Base-by-base conservation (phyloP, 345 rosid genomes). In the Isatis tinctoria region DNA sequence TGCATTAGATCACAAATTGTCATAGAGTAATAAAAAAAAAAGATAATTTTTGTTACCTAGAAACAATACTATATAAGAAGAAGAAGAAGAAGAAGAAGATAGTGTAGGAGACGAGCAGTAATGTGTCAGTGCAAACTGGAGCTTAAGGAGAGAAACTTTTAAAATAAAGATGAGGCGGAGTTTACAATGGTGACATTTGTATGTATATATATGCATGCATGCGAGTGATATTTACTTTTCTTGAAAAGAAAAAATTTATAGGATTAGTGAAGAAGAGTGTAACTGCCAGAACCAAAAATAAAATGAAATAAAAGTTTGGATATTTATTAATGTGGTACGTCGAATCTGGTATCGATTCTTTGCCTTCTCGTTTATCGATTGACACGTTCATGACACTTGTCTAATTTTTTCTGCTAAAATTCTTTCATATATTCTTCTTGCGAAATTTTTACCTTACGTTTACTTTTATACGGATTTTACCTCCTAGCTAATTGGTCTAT, bases 301-400 rank as follows among this genome's bases (percentile, higher is more conserved):
- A 26, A 27, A 20, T 39, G n/a, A n/a, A n/a, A n/a, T n/a, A n/a
- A 49, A 2, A 10, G 1, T 39, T 52, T 64, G 48, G 16, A 49
- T 35, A 12, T 53, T 41, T 47, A 70, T 56, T 65, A 56, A 77
- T 70, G 9, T 70, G 66, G 72, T 76, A 77, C 80, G 67, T 77
- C 67, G 80, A 77, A 77, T 70, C 76, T 70, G 76, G 72, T 47
- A 58, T 65, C 45, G 35, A 47, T 77, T 64, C 18, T 71, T 65
- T 48, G n/a, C 72, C 1, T 57, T 64, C 40, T 39, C 6, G 66
- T 67, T 59, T 74, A n/a, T 49, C 45, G 62, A 40, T 51, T 71
- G 80, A 77, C 80, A 77, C 80, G 80, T 77, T 49, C 47, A 39
- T 59, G 76, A 71, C 76, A 66, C 72, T 59, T 71, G 80, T 65